phyloP scores from a whole-genome alignment of 768 basidiomycete genomes.

The Paxillus involutus region DNA sequence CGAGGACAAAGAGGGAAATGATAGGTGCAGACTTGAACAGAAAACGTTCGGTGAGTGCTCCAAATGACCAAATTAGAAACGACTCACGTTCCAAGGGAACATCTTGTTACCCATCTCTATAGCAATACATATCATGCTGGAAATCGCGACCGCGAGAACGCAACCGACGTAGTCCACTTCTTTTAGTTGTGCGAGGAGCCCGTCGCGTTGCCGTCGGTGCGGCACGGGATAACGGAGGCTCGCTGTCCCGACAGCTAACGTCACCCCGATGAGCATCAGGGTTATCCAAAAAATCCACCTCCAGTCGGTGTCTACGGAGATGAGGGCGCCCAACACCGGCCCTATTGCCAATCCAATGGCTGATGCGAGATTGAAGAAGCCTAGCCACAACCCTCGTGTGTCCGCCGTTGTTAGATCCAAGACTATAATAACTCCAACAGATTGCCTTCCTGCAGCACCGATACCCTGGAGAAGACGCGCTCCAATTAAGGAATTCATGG shows the following conservation, averaged over 20 bases:
- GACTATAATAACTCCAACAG: conserved; percentile 35
- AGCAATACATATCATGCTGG: conserved; percentile 35
- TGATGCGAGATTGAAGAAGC: conserved; percentile 36
- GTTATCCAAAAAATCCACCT: conserved; percentile 49
- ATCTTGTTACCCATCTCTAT: conserved; percentile 39
- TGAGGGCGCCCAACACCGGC: conserved; percentile 45
- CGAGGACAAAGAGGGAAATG: conserved; percentile 27
- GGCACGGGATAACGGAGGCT: conserved; percentile 34
- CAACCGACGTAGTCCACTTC: conserved; percentile 35
- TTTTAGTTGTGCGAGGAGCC: conserved; percentile 31
- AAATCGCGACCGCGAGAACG: conserved; percentile 31
- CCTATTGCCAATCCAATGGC: conserved; percentile 46
- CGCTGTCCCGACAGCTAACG: conserved; percentile 23
- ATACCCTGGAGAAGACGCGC: conserved; percentile 38
- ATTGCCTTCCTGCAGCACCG: conserved; percentile 36
- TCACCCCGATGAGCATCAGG: conserved; percentile 32
- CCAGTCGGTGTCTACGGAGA: conserved; percentile 44
- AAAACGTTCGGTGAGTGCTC: conserved; percentile 1
- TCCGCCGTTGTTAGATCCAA: conserved; percentile 37
- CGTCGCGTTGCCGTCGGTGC: conserved; percentile 29
- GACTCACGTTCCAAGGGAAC: conserved; percentile 34
- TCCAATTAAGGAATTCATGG: conserved; percentile 34
- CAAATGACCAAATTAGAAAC: background rate
- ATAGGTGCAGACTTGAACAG: conserved; percentile 28
- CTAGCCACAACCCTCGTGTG: conserved; percentile 35